phyloP scores from a whole-genome alignment of 495 filamentous ascomycete species.

The Ascobolus immersus region DNA sequence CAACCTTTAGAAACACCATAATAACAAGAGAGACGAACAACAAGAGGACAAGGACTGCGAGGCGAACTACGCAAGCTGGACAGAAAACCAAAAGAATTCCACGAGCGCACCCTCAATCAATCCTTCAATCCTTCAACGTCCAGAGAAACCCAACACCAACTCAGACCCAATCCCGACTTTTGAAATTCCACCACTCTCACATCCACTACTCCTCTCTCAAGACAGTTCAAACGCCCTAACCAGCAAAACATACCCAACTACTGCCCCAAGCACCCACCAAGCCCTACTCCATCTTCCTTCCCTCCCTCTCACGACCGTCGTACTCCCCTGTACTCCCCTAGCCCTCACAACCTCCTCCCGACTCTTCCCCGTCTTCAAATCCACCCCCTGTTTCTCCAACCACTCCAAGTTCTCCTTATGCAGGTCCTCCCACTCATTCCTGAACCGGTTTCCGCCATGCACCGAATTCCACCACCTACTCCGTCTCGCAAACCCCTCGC shows the following conservation, averaged over 20 bases:
- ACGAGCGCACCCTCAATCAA: too few species aligned
- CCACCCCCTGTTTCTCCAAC: slow-evolving; percentile 63
- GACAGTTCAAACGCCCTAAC: too few species aligned
- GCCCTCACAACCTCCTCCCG: neutral
- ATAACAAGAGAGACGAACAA: too few species aligned
- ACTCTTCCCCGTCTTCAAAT: slow-evolving; percentile 44
- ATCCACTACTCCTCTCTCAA: neutral
- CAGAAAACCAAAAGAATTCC: too few species aligned
- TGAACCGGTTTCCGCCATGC: slow-evolving; percentile 84
- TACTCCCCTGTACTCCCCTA: neutral
- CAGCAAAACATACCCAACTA: neutral
- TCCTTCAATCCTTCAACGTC: too few species aligned
- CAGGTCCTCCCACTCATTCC: slow-evolving; percentile 66
- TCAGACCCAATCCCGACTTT: too few species aligned
- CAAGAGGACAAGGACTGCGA: too few species aligned
- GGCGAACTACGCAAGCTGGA: too few species aligned
- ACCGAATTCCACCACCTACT: slow-evolving; percentile 94
- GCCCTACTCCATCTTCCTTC: neutral
- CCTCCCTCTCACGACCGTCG: neutral
- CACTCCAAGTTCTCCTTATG: slow-evolving; percentile 82
- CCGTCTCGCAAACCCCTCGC: slow-evolving; percentile 48
- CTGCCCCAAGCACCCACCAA: neutral
- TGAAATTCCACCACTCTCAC: too few species aligned
- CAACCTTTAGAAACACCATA: too few species aligned
- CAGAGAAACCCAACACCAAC: too few species aligned